Conservation (phyloP, 2,329 filamentous ascomycete genomes). For the Aureobasidium sp. region DNA sequence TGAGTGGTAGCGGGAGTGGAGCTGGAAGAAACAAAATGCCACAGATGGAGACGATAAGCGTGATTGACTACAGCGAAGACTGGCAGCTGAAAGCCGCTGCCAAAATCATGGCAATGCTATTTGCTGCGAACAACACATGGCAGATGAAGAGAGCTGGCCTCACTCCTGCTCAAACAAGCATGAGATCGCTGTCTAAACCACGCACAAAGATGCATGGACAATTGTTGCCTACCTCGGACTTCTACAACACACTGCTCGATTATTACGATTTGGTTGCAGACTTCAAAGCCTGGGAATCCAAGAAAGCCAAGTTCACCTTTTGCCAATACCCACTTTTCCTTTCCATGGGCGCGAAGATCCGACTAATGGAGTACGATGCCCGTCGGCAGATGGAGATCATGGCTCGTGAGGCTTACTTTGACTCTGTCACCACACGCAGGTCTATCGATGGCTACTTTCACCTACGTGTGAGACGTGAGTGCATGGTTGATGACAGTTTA, state of each 20-base stretch:
- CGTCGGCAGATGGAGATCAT: conserved; percentile 82
- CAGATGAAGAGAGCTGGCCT: conserved; percentile 15
- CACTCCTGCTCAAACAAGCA: conserved; percentile 11
- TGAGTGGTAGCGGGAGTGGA: conserved; percentile 36
- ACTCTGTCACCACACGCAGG: conserved; percentile 70
- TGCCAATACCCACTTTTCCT: conserved; percentile 90
- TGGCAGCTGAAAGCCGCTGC: conserved; percentile 83
- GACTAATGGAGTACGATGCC: conserved; percentile 80
- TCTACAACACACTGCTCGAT: conserved; percentile 81
- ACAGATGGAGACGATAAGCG: conserved; percentile 42
- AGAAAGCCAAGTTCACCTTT: conserved; percentile 67
- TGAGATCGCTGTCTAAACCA: conserved; percentile 23
- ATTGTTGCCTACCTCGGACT: conserved; percentile 69
- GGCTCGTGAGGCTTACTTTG: conserved; percentile 82
- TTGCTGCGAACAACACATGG: conserved; percentile 64
- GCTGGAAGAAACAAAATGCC: conserved; percentile 37
- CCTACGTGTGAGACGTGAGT: conserved; percentile 71
- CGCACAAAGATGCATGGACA: conserved; percentile 49
- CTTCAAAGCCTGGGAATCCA: conserved; percentile 80
- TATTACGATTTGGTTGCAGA: conserved; percentile 77
- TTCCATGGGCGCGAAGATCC: conserved; percentile 87
- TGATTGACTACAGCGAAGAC: conserved; percentile 65
- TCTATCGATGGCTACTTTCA: conserved; percentile 62
- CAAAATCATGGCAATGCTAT: conserved; percentile 70
- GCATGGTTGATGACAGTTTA: conserved; percentile 79